Base-by-base conservation (phyloP, 306 rosid genomes). In the Parietaria judaica region DNA sequence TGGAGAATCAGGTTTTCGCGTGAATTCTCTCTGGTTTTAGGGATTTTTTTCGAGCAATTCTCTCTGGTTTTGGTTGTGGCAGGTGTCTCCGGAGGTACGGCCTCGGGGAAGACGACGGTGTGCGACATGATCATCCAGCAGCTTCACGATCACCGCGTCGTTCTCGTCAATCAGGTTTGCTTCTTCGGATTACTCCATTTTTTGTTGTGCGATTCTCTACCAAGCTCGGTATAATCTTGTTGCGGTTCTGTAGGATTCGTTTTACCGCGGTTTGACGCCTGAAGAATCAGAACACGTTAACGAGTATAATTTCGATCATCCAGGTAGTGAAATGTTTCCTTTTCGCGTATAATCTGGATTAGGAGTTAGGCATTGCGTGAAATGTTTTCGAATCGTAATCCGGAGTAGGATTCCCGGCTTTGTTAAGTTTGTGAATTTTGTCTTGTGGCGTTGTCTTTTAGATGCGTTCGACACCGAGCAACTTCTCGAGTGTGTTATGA, bases 71-170 rank as follows among this genome's bases (percentile, higher is more conserved):
- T 57, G 46, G 7, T 8, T 35, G 44, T 11, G 23, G 58, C 56
- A 92, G 99, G 99, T 34, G 99, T 92, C 77, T 88, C 94, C 7
- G 99, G 99, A 36, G 99, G 99, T 79, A 92, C 99, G 60, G 99
- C 99, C 61, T 92, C 99, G 0, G 99, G 99, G 31, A 92, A 92
- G 81, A 92, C 99, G 56, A 92, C 99, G 6, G 96, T 92, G 8
- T 92, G 99, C 54, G 99, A 92, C 55, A 92, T 88, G 99, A 92
- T 92, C 67, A 92, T 92, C 71, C 99, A 92, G 66, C 99, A 92
- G 72, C 99, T 92, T 51, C 99, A 88, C 57, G 99, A 92, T 74
- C 99, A 92, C 62, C 95, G 98, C 43, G 90, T 92, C 41, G 90
- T 92, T 14, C 95, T 92, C 6, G 90, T 92, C 71, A 92, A 82